These are phyloP conservation scores for Lecanicillium sp. DNA, from an alignment of 2,329 filamentous ascomycete species.

Conservation along the genomic window DNA sequence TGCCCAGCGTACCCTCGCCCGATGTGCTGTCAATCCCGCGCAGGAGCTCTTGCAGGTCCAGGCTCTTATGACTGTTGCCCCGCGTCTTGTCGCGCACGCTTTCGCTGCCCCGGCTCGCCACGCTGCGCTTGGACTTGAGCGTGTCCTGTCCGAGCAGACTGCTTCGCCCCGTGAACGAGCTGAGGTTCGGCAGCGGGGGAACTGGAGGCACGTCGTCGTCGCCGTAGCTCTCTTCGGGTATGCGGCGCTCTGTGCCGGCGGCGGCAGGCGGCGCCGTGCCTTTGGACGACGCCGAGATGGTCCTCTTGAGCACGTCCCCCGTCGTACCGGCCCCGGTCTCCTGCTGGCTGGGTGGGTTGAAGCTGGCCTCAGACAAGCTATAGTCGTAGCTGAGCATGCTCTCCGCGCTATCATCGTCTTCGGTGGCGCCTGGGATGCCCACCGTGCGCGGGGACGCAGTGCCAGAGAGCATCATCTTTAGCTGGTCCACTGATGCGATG, in stretches of 20 bases:
- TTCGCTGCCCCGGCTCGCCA: conserved; percentile 36
- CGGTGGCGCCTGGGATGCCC: conserved; percentile 25
- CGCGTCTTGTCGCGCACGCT: conserved; percentile 23
- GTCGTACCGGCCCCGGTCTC: conserved; percentile 20
- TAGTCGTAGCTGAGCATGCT: conserved; percentile 66
- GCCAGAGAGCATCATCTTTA: conserved; percentile 54
- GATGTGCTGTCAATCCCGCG: conserved; percentile 42
- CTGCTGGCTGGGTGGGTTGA: conserved; percentile 34
- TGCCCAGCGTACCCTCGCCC: conserved; percentile 37
- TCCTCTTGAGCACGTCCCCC: conserved; percentile 20
- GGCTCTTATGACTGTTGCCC: conserved; percentile 21
- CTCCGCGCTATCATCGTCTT: conserved; percentile 51
- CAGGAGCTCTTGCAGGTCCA: conserved; percentile 42
- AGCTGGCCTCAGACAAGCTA: conserved; percentile 59
- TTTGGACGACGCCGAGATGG: conserved; percentile 27
- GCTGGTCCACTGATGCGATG: conserved; percentile 55
- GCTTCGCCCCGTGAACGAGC: conserved; percentile 20
- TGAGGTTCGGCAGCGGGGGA: conserved; percentile 41
- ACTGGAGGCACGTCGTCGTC: conserved; percentile 44
- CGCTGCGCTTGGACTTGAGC: conserved; percentile 26
- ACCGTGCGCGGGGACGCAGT: conserved; percentile 33
- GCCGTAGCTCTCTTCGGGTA: not conserved
- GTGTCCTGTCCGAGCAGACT: conserved; percentile 17
- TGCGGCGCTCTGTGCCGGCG: conserved; percentile 6
- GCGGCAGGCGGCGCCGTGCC: conserved; percentile 21